A percentile compares a stretch with the other conserved stretches of the same genome.
These are phyloP conservation scores for Orychophragmus violaceus DNA, from an alignment of 345 rosid species.

Conservation along the genomic window DNA sequence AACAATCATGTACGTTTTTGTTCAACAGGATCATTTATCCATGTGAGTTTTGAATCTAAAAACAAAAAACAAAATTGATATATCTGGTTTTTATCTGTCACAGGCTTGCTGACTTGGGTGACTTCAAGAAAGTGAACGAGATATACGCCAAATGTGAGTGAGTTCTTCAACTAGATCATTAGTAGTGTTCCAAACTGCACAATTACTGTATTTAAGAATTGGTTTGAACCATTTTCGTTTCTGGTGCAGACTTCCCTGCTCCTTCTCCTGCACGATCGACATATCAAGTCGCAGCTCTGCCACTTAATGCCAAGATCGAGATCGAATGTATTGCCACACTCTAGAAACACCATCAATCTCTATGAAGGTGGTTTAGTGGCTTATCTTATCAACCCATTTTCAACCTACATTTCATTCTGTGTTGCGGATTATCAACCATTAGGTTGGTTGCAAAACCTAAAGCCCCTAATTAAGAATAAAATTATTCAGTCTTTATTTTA, in stretches of 20 bases:
- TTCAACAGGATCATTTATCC: not conserved
- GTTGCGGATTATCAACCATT: slow-evolving; percentile 18
- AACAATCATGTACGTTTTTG: slow-evolving; percentile 31
- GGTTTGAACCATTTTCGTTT: not conserved
- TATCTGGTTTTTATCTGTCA: not conserved
- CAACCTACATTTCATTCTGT: not conserved
- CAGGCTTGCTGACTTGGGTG: slow-evolving; percentile 90
- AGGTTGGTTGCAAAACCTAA: slow-evolving; percentile 15
- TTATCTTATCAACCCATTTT: slow-evolving; percentile 6
- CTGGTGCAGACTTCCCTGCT: slow-evolving; percentile 71
- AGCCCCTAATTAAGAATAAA: not conserved
- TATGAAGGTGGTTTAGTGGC: not conserved
- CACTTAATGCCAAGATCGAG: slow-evolving; percentile 79
- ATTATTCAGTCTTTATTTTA: not conserved
- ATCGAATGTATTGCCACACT: slow-evolving; percentile 89
- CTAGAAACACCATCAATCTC: slow-evolving; percentile 14
- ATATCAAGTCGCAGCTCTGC: slow-evolving; percentile 92
- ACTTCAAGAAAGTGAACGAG: slow-evolving; percentile 94
- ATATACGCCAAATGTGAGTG: slow-evolving; percentile 93
- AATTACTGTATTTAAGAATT: not conserved
- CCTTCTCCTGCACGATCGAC: slow-evolving; percentile 89
- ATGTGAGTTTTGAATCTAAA: not conserved
- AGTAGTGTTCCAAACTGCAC: not conserved
- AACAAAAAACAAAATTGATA: not conserved
- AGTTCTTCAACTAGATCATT: slow-evolving; percentile 30